A percentile compares a stretch with the other conserved stretches of the same genome.
phyloP scores from a whole-genome alignment of 208 protist genomes.

The Trypanosoma conorhini region DNA sequence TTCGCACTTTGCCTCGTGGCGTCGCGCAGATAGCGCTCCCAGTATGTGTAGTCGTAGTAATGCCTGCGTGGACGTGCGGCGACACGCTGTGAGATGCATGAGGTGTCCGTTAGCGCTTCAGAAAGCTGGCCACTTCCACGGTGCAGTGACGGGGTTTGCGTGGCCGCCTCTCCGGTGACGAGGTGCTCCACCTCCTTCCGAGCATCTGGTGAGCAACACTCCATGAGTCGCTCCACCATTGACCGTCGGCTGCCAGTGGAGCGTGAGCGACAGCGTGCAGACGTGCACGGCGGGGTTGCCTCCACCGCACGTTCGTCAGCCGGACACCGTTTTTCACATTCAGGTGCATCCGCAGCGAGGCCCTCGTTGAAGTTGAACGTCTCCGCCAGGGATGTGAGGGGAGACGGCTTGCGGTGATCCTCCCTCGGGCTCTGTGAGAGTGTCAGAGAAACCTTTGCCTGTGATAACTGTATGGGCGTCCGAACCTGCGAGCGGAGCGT shows the following conservation, averaged over 20 bases:
- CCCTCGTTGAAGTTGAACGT: neutral
- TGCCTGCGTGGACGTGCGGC: constrained; percentile 29
- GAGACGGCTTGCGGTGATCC: constrained; percentile 11
- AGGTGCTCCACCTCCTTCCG: constrained; percentile 11
- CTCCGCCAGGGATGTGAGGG: neutral
- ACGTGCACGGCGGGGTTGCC: neutral
- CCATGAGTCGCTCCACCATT: constrained; percentile 7
- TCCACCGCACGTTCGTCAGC: neutral
- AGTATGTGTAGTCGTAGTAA: constrained; percentile 42
- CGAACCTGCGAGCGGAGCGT: constrained; percentile 59
- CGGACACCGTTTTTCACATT: neutral
- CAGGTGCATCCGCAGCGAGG: neutral
- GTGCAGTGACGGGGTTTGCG: constrained; percentile 8
- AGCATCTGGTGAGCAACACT: constrained; percentile 3
- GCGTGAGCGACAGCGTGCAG: constrained; percentile 1
- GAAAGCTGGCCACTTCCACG: constrained; percentile 16
- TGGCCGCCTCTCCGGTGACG: constrained; percentile 18
- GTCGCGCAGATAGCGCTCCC: constrained; percentile 41
- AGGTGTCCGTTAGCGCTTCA: constrained; percentile 23
- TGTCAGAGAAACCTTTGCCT: neutral
- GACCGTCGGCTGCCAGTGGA: constrained; percentile 2
- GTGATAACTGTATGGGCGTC: neutral
- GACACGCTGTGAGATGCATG: constrained; percentile 49
- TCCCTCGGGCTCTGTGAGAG: constrained; percentile 20
- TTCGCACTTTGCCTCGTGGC: constrained; percentile 32